These are phyloP conservation scores for Juglanconis oblonga DNA, from an alignment of 2,329 filamentous ascomycete species.

Conservation along the genomic window DNA sequence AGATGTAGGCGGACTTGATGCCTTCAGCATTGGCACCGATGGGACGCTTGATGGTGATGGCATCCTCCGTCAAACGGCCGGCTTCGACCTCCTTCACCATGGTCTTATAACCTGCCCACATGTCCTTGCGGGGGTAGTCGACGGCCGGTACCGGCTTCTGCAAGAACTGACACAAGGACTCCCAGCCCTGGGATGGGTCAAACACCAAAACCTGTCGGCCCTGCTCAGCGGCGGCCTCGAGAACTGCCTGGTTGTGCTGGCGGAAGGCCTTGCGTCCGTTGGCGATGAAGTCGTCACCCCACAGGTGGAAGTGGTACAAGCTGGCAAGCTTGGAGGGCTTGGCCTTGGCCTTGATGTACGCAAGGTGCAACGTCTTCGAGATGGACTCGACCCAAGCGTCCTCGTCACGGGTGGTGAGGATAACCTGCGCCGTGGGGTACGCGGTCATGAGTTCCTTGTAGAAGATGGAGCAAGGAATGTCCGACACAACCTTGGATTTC, in stretches of 20 bases:
- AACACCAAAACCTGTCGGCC: background rate
- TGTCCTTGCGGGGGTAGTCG: background rate
- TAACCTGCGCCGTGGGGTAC: background rate
- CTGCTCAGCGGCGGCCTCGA: background rate
- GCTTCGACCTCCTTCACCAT: background rate
- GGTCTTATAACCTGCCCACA: background rate
- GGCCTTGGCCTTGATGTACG: background rate
- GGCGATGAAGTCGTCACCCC: background rate
- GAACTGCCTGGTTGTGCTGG: background rate
- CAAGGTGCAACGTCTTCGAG: background rate
- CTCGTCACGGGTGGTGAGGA: background rate
- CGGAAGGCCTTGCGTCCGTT: background rate
- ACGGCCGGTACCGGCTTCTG: background rate
- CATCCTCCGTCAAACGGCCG: background rate
- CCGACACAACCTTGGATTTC: background rate
- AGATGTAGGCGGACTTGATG: background rate
- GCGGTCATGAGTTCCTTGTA: background rate
- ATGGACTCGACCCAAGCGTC: background rate
- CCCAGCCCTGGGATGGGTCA: background rate
- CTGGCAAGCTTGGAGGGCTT: background rate
- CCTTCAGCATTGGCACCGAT: background rate
- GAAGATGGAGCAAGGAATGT: background rate
- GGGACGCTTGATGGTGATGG: background rate
- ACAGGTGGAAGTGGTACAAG: background rate
- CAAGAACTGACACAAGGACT: background rate